Evolutionary conservation across 2,329 filamentous ascomycete genomes (phyloP).

Genomic region (Aureobasidium sp.): DNA sequence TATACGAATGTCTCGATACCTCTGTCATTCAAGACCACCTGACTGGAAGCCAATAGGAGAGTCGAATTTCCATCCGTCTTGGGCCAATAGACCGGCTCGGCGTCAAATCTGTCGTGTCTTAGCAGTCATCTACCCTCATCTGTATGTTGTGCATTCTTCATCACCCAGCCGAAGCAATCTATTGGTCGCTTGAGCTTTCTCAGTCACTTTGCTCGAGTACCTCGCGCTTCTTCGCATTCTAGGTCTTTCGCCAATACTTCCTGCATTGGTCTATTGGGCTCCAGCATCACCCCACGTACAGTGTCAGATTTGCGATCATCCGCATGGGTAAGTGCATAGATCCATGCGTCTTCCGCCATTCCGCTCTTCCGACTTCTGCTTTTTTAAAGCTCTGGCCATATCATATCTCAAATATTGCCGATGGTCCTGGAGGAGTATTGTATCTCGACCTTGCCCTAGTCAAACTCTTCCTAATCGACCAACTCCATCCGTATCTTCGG

Average conservation of each 20-base stretch:
- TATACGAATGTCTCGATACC: neutral
- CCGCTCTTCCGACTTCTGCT: neutral
- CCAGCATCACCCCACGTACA: slow-evolving; percentile 2
- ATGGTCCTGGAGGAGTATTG: neutral
- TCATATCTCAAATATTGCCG: neutral
- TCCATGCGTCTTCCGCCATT: slow-evolving; percentile 3
- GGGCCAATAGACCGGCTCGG: neutral
- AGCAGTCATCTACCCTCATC: neutral
- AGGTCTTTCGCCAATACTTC: slow-evolving; percentile 1
- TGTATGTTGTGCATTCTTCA: neutral
- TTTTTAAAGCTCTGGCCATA: slow-evolving; percentile 3
- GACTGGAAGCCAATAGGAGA: neutral
- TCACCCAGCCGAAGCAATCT: neutral
- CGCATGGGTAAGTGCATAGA: neutral
- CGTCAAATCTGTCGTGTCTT: slow-evolving; percentile 10
- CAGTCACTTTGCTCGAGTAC: neutral
- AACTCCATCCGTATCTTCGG: neutral
- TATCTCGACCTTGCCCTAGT: neutral
- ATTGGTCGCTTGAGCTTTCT: neutral
- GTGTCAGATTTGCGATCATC: slow-evolving; percentile 1
- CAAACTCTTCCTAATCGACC: neutral
- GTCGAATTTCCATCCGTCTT: neutral
- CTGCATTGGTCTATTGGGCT: neutral
- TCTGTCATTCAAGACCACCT: neutral
- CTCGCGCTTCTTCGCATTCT: neutral